Conservation (phyloP, 2,329 filamentous ascomycete species). For the Trichoderma brevicompactum region DNA sequence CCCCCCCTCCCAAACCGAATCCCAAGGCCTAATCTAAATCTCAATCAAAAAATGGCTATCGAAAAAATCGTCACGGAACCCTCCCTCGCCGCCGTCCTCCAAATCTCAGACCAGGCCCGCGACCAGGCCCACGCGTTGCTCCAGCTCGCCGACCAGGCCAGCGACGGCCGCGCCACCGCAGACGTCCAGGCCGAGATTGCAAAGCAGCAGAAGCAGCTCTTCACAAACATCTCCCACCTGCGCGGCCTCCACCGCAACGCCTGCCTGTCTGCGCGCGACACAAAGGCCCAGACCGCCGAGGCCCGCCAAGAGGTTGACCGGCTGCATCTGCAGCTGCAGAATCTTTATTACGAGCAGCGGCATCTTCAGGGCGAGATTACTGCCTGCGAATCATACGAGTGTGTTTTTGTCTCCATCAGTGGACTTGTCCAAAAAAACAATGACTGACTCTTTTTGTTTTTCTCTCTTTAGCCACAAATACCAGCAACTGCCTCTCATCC, state of each 20-base stretch:
- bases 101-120: slow-evolving; percentile 73
- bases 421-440: slow-evolving; percentile 68
- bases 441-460: neutral
- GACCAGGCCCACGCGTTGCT: slow-evolving; percentile 71
- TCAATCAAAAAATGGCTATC: slow-evolving; percentile 41
- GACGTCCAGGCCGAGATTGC: slow-evolving; percentile 64
- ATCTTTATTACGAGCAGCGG: slow-evolving; percentile 93
- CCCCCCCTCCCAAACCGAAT: neutral
- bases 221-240: slow-evolving; percentile 77
- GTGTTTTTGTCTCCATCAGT: slow-evolving; percentile 41
- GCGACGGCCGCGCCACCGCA: slow-evolving; percentile 48
- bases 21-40: neutral
- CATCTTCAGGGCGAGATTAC: slow-evolving; percentile 88
- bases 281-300: slow-evolving; percentile 84
- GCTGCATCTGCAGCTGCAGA: slow-evolving; percentile 90
- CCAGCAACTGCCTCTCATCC: slow-evolving; percentile 80
- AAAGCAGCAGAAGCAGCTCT: slow-evolving; percentile 78
- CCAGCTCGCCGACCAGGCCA: slow-evolving; percentile 54
- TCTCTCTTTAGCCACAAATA: slow-evolving; percentile 73
- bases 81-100: slow-evolving; percentile 68
- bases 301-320: slow-evolving; percentile 89
- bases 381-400: slow-evolving; percentile 92
- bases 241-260: slow-evolving; percentile 83
- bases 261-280: slow-evolving; percentile 78
- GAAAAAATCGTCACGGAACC: slow-evolving; percentile 48